Base-by-base conservation (phyloP, 176 grass and related monocot genomes). In the Tillandsia leiboldiana region DNA sequence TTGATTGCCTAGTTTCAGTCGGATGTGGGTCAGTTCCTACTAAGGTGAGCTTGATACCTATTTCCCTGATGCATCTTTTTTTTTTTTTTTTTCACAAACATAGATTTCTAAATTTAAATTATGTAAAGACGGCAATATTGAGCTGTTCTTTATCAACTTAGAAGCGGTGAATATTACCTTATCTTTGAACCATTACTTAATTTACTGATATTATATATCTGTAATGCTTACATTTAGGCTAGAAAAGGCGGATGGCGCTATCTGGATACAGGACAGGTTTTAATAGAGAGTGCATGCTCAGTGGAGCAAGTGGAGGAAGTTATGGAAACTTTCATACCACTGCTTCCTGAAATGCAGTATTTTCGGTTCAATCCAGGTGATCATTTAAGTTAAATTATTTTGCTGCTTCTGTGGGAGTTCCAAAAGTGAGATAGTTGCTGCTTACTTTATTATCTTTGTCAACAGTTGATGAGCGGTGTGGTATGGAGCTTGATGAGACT, bases 281-380 rank as follows among this genome's bases (percentile, higher is more conserved):
- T 97, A 79, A 97, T 97, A 72, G 94, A 97, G 83, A 97, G 94
- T 81, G 42, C 94, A 57, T 92, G 89, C 71, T 97, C 94, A 54
- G 94, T 97, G 54, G 94, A 97, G 65, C 82, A 89, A 82, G 94
- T 93, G 67, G 94, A 92, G 79, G 94, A 97, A 83, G 82, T 84
- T 66, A 65, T 97, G 79, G 94, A 97, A 48, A 92, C 86, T 73
- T 83, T 97, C 72, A 87, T 92, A 81, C 89, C 94, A 5, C 90
- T 97, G 94, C 82, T 92, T 75, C 94, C 94, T 28, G 89, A 97
- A 70, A 92, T 97, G 79, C 86, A 93, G 62, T 97, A 97, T 78
- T 90, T 90, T 75, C 94, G 89, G n/a, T 97, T 97, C 51, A 92
- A 97, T 75, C 94, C 94, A 92, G 89, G 89, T 97, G 77, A 83